These are phyloP conservation scores for Aureobasidium sp. DNA, from an alignment of 2,329 filamentous ascomycete species.

Conservation along the genomic window DNA sequence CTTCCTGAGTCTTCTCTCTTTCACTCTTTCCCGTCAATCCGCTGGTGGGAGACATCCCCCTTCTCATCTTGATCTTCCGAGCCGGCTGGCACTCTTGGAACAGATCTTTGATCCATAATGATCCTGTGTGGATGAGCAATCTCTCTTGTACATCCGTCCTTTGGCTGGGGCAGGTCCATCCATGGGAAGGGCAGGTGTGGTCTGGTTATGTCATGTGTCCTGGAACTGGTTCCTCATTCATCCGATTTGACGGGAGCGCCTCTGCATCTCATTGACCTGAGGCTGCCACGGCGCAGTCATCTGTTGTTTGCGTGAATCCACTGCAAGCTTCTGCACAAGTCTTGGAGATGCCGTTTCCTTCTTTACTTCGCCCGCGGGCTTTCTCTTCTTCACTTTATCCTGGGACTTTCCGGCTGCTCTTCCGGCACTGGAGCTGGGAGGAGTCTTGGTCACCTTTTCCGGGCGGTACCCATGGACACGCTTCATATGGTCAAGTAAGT, in stretches of 20 bases:
- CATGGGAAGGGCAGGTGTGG: neutral
- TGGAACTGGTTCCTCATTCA: conserved; percentile 3
- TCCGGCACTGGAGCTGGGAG: conserved; percentile 6
- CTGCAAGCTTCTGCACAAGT: neutral
- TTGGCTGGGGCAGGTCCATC: neutral
- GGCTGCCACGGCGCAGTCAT: conserved; percentile 4
- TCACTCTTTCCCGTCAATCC: neutral
- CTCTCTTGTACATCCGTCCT: neutral
- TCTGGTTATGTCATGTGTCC: neutral
- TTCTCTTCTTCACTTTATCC: conserved; percentile 15
- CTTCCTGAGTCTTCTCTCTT: neutral
- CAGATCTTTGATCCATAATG: neutral
- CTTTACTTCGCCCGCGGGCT: neutral
- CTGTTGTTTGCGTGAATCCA: neutral
- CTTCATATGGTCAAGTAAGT: conserved; percentile 94
- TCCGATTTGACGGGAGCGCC: neutral
- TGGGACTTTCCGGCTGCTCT: neutral
- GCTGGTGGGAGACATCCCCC: neutral
- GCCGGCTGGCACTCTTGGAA: neutral
- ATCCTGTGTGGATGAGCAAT: neutral
- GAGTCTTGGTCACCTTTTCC: conserved; percentile 19
- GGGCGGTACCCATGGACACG: conserved; percentile 64
- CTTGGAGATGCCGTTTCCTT: conserved; percentile 6
- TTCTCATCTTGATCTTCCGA: too few relatives aligned
- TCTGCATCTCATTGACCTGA: conserved; percentile 4